phyloP scores from a whole-genome alignment of 495 filamentous ascomycete genomes.

The Penicillium lagena region DNA sequence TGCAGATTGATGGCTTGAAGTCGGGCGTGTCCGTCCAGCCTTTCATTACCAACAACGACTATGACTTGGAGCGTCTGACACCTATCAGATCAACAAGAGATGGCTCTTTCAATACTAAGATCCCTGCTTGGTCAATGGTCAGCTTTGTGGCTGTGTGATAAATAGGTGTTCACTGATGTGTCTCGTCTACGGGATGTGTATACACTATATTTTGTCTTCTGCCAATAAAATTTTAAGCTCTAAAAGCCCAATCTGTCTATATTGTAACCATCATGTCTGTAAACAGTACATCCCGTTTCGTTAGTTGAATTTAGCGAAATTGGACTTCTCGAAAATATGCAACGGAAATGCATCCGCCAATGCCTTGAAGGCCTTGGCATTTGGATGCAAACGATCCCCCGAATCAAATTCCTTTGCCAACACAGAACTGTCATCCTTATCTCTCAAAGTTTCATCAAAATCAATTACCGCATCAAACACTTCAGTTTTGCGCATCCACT shows the following conservation, averaged over 20 bases:
- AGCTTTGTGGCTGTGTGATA: no score
- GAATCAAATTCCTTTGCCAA: conserved; percentile 51
- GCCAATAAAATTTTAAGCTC: no score
- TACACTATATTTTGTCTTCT: no score
- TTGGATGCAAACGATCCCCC: conserved; percentile 68
- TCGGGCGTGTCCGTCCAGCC: neutral
- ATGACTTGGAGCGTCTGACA: conserved; percentile 6
- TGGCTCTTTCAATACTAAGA: neutral
- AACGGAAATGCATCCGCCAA: conserved; percentile 58
- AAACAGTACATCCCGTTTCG: no score
- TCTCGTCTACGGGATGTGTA: no score
- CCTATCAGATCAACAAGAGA: neutral
- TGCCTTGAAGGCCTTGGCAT: conserved; percentile 54
- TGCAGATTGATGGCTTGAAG: neutral
- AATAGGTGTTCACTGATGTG: no score
- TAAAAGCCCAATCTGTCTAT: no score
- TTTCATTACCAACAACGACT: conserved; percentile 11
- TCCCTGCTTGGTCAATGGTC: conserved; percentile 10
- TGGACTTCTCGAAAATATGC: conserved; percentile 36
- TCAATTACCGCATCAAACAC: conserved; percentile 59
- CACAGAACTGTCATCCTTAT: conserved; percentile 35
- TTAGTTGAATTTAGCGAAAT: no score
- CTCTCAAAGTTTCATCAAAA: conserved; percentile 52
- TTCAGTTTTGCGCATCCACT: conserved; percentile 53
- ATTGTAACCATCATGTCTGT: no score